Evolutionary conservation across 176 grass and related monocot species (phyloP).

Genomic region (Calamus simplicifolius): DNA sequence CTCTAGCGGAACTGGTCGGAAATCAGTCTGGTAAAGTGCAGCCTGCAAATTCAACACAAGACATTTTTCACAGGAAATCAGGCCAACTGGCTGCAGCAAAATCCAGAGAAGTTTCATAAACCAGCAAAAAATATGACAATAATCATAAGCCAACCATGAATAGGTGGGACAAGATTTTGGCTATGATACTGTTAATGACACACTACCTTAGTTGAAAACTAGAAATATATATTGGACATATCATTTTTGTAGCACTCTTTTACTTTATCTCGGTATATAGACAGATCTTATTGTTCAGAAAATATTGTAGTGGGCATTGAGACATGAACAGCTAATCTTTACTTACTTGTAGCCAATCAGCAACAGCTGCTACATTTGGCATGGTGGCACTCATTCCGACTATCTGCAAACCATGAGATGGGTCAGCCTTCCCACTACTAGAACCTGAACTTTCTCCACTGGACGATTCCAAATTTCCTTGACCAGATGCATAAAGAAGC

Average conservation of each 20-base stretch:
- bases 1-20: constrained; percentile 86
- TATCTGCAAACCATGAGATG: constrained; percentile 75
- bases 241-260: too few relatives aligned
- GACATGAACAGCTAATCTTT: background rate
- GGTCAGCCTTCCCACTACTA: constrained; percentile 58
- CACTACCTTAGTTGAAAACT: too few relatives aligned
- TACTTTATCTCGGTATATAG: too few relatives aligned
- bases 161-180: too few relatives aligned
- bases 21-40: constrained; percentile 87
- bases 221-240: too few relatives aligned
- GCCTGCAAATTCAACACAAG: constrained; percentile 36
- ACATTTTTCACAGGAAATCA: constrained; percentile 1
- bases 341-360: constrained; percentile 95
- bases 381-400: constrained; percentile 98
- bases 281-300: too few relatives aligned
- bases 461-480: constrained; percentile 67
- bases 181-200: too few relatives aligned
- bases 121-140: too few relatives aligned
- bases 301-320: too few relatives aligned
- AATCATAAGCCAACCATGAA: too few relatives aligned
- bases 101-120: background rate
- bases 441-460: constrained; percentile 54
- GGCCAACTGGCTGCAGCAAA: background rate
- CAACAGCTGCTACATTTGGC: constrained; percentile 84
- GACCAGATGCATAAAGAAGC: constrained; percentile 81